Conservation (phyloP, 2,329 filamentous ascomycete genomes). For the Plectosphaerella cucumerina region DNA sequence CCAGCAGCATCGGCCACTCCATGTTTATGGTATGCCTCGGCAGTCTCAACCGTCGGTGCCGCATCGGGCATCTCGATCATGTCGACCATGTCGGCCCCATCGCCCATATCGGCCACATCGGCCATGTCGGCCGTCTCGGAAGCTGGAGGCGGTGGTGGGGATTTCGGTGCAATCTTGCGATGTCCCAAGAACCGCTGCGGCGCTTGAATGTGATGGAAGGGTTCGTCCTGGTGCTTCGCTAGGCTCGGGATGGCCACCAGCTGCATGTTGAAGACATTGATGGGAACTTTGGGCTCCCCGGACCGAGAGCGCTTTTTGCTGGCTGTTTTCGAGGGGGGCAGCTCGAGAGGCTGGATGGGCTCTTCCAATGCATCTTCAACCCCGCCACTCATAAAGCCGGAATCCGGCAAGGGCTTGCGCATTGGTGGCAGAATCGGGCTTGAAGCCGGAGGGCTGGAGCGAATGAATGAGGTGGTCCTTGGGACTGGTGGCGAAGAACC, state of each 20-base stretch:
- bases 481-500: conserved; percentile 87
- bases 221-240: conserved; percentile 4
- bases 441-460: conserved; percentile 64
- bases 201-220: background rate
- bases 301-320: conserved; percentile 20
- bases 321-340: conserved; percentile 6
- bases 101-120: no score
- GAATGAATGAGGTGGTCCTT: conserved; percentile 50
- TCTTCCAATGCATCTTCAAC: conserved; percentile 65
- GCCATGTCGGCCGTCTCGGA: no score
- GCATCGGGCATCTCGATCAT: no score
- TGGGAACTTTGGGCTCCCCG: conserved; percentile 25
- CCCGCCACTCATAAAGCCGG: conserved; percentile 81
- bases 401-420: conserved; percentile 64
- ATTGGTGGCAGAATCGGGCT: conserved; percentile 72
- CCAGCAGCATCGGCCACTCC: conserved; percentile 1
- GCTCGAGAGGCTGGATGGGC: conserved; percentile 35
- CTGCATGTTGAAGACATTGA: conserved; percentile 35
- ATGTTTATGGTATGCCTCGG: background rate
- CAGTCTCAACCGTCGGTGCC: no score
- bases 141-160: background rate
- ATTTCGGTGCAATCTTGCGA: background rate
- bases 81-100: no score
- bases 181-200: conserved; percentile 3
- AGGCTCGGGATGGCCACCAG: background rate